Conservation (phyloP, 768 basidiomycete species). For the Tricholoma matsutake region DNA sequence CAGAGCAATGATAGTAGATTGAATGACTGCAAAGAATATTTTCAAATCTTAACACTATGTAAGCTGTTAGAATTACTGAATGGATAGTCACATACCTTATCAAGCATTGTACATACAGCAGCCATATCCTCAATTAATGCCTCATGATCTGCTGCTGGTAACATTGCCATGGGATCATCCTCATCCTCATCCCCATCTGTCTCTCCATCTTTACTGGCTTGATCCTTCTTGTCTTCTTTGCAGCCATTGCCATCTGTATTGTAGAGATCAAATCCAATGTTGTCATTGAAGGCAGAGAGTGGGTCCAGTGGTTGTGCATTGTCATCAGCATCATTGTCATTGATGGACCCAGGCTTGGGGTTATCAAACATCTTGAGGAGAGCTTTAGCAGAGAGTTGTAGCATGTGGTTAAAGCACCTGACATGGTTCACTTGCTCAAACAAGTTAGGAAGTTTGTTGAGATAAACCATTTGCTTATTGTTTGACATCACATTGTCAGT, state of each 20-base stretch:
- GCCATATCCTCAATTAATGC: constrained; percentile 9
- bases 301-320: not conserved
- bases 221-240: not conserved
- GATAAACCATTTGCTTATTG: constrained; percentile 29
- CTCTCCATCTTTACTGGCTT: not conserved
- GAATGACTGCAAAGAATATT: constrained; percentile 7
- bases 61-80: not conserved
- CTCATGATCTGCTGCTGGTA: constrained; percentile 10
- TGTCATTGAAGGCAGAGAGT: not conserved
- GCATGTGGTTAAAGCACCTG: constrained; percentile 37
- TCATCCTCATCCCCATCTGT: constrained; percentile 20
- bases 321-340: not conserved
- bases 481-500: constrained; percentile 36
- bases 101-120: constrained; percentile 22
- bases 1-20: constrained; percentile 17
- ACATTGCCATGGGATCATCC: constrained; percentile 7
- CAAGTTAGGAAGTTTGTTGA: constrained; percentile 18
- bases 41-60: not conserved
- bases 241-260: not conserved
- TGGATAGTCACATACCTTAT: constrained; percentile 26
- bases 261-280: not conserved
- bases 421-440: constrained; percentile 22
- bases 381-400: constrained; percentile 35
- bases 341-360: constrained; percentile 7
- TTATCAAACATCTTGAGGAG: constrained; percentile 28